These are phyloP conservation scores for Camellia oleifera DNA, from an alignment of 179 eudicot species.

Conservation along the genomic window DNA sequence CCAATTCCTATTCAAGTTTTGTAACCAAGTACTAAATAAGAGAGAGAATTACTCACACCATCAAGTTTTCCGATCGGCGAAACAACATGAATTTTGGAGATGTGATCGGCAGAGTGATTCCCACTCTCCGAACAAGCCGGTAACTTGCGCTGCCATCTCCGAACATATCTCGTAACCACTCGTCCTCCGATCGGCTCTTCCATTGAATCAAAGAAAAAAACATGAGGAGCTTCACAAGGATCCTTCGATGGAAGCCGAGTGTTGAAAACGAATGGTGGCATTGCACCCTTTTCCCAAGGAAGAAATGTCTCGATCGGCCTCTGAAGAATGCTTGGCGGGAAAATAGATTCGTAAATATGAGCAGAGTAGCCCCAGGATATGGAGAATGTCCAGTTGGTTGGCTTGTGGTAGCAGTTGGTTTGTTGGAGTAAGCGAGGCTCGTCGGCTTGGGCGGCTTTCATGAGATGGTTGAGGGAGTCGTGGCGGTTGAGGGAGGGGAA, in stretches of 20 bases:
- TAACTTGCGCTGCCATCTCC: constrained; percentile 19
- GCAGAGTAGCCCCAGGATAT: constrained; percentile 70
- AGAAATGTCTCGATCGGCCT: constrained; percentile 55
- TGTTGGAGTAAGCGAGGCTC: constrained; percentile 65
- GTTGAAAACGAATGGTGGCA: constrained; percentile 43
- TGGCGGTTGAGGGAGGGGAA: constrained; percentile 52
- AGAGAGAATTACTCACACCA: constrained; percentile 26
- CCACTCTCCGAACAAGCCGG: constrained; percentile 21
- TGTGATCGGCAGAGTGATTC: constrained; percentile 22
- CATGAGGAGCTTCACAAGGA: constrained; percentile 34
- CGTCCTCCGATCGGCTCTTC: not conserved
- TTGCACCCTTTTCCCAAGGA: constrained; percentile 39
- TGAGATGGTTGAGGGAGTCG: constrained; percentile 54
- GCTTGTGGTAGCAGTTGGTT: constrained; percentile 57
- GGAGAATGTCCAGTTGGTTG: constrained; percentile 54
- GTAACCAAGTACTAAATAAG: too few relatives aligned
- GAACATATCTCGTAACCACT: constrained; percentile 19
- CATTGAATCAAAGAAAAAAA: constrained; percentile 29
- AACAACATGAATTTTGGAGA: constrained; percentile 33
- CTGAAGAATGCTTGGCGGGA: constrained; percentile 41
- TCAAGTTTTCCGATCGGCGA: constrained; percentile 35
- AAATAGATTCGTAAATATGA: constrained; percentile 48
- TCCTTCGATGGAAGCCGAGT: constrained; percentile 18
- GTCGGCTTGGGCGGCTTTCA: constrained; percentile 52
- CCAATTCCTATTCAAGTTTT: too few relatives aligned